phyloP scores from a whole-genome alignment of 129 eudicot genomes.

The Helianthus annuus region DNA sequence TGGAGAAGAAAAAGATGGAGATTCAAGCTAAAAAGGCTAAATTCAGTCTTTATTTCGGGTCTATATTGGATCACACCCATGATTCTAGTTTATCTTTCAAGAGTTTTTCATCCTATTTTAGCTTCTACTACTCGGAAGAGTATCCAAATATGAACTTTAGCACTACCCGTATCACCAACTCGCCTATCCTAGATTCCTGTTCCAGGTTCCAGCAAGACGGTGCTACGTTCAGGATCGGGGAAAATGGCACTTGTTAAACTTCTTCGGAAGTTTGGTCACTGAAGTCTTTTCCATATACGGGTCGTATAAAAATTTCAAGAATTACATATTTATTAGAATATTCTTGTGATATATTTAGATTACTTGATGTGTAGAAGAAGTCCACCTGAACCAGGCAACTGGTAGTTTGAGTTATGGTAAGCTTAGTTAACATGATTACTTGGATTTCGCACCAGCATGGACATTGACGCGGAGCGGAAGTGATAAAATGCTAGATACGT shows the following conservation, averaged over 20 bases:
- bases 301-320: slow-evolving; percentile 12
- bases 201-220: slow-evolving; percentile 22
- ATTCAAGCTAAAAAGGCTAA: slow-evolving; percentile 39
- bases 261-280: neutral
- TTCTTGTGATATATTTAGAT: neutral
- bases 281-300: neutral
- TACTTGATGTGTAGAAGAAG: too few relatives aligned
- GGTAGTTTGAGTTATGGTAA: neutral
- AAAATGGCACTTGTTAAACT: slow-evolving; percentile 20
- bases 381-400: neutral
- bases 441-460: neutral
- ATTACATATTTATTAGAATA: slow-evolving; percentile 5
- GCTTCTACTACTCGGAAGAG: slow-evolving; percentile 23
- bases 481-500: too few relatives aligned
- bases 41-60: slow-evolving; percentile 28
- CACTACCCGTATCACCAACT: slow-evolving; percentile 20
- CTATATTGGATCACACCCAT: slow-evolving; percentile 17
- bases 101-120: slow-evolving; percentile 31
- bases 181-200: slow-evolving; percentile 25
- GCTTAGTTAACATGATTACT: neutral
- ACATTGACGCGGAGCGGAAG: neutral
- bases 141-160: slow-evolving; percentile 29
- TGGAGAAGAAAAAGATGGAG: slow-evolving; percentile 37
- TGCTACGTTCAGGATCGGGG: slow-evolving; percentile 17
- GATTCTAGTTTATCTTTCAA: slow-evolving; percentile 23